Evolutionary conservation across 2,329 filamentous ascomycete species (phyloP).

Genomic region (Xylaria sp.): DNA sequence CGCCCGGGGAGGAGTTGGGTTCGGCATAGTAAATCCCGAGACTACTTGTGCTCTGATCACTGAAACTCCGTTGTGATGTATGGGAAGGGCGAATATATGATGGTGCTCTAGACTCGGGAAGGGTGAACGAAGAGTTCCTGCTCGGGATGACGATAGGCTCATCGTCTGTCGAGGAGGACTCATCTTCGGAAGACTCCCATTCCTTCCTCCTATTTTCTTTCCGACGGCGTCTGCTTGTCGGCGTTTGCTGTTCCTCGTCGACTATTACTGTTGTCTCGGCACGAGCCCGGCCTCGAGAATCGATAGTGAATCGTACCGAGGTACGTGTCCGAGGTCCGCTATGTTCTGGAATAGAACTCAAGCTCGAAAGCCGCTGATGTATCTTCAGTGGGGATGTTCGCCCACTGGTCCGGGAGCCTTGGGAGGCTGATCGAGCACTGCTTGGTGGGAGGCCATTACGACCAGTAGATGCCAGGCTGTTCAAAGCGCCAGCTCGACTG

Average conservation of each 20-base stretch:
- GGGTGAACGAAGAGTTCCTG: slow-evolving; percentile 67
- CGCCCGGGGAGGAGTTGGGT: slow-evolving; percentile 49
- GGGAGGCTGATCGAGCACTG: slow-evolving; percentile 50
- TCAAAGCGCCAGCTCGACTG: slow-evolving; percentile 55
- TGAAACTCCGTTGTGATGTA: slow-evolving; percentile 59
- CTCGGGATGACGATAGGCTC: slow-evolving; percentile 74
- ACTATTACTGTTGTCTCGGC: slow-evolving; percentile 63
- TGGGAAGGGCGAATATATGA: slow-evolving; percentile 59
- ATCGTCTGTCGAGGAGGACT: slow-evolving; percentile 70
- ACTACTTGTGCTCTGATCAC: slow-evolving; percentile 61
- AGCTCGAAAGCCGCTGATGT: slow-evolving; percentile 62
- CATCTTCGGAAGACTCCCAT: slow-evolving; percentile 62
- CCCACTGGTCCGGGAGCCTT: slow-evolving; percentile 56
- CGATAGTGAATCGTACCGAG: slow-evolving; percentile 72
- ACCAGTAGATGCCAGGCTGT: slow-evolving; percentile 60
- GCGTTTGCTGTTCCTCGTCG: slow-evolving; percentile 45
- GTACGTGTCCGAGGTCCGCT: slow-evolving; percentile 60
- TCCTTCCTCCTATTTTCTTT: slow-evolving; percentile 46
- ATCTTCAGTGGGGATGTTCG: slow-evolving; percentile 65
- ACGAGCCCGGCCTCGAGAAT: slow-evolving; percentile 68
- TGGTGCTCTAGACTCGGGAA: slow-evolving; percentile 65
- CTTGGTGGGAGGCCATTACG: slow-evolving; percentile 50
- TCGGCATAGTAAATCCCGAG: slow-evolving; percentile 53
- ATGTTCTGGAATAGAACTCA: slow-evolving; percentile 69
- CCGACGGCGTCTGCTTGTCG: slow-evolving; percentile 40